Conservation (phyloP, 164 flowering plant species). For the Taxillus chinensis region DNA sequence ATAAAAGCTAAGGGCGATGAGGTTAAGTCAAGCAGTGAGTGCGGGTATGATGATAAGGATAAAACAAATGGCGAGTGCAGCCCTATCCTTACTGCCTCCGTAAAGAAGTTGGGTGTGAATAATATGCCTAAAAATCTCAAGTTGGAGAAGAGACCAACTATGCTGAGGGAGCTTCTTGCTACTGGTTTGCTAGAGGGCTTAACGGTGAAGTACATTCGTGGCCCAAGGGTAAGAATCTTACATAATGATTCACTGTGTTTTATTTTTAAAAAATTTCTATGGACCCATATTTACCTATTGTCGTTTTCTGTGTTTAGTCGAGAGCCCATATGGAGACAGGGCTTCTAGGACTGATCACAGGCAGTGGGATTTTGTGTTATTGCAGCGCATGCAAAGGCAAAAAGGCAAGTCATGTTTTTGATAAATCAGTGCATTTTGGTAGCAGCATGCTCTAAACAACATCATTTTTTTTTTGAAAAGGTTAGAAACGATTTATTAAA, state of each 20-base stretch:
- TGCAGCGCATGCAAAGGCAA: slow-evolving; percentile 52
- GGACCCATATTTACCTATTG: too few species aligned
- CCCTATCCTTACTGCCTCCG: too few species aligned
- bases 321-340: slow-evolving; percentile 16
- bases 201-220: slow-evolving; percentile 37
- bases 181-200: slow-evolving; percentile 68
- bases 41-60: too few species aligned
- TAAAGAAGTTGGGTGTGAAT: slow-evolving; percentile 8
- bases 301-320: slow-evolving; percentile 4
- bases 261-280: background rate
- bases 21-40: background rate
- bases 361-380: slow-evolving; percentile 52
- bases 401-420: slow-evolving; percentile 29
- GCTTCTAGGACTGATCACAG: slow-evolving; percentile 52
- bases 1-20: slow-evolving; percentile 7
- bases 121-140: slow-evolving; percentile 18
- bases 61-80: too few species aligned
- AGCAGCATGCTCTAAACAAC: too few species aligned
- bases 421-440: too few species aligned
- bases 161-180: slow-evolving; percentile 49
- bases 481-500: background rate
- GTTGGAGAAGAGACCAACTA: slow-evolving; percentile 30
- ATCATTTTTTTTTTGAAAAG: background rate
- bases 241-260: background rate
- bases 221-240: slow-evolving; percentile 33